Percentiles rank a stretch among this genome's conserved stretches.
Evolutionary conservation across 768 basidiomycete genomes (phyloP).

Genomic region (Strobilomyces echinocephalus): DNA sequence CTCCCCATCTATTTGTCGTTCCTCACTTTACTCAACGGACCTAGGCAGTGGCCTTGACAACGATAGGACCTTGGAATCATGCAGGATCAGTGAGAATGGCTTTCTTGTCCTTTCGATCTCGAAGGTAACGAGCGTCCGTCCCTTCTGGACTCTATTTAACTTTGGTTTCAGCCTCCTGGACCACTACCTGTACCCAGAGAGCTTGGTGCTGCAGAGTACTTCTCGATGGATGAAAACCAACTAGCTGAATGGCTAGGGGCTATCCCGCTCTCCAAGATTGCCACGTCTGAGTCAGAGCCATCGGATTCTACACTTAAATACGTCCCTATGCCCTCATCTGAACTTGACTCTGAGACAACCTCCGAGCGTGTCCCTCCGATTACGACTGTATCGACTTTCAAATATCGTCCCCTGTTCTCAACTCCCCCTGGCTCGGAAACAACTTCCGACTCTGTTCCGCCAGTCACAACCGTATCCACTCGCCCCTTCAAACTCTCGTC

Average conservation of each 20-base stretch:
- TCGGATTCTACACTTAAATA: neutral
- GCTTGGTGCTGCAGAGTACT: neutral
- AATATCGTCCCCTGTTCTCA: neutral
- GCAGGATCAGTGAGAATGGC: neutral
- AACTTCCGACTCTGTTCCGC: neutral
- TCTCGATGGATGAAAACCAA: neutral
- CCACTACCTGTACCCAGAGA: neutral
- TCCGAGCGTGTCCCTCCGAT: neutral
- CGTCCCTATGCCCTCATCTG: neutral
- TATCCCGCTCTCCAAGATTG: neutral
- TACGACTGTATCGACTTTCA: neutral
- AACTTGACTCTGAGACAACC: neutral
- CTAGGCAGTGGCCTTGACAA: neutral
- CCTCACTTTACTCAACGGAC: neutral
- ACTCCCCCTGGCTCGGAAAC: neutral
- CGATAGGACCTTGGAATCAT: slow-evolving; percentile 2
- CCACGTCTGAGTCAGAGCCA: neutral
- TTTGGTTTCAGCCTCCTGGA: neutral
- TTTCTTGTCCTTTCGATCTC: neutral
- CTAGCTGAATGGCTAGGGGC: neutral
- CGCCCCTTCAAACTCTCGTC: neutral
- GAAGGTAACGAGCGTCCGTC: neutral
- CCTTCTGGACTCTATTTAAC: neutral
- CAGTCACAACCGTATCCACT: neutral
- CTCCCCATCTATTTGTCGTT: neutral